These are phyloP conservation scores for Lecanicillium sp. DNA, from an alignment of 2,329 filamentous ascomycete genomes.

Conservation along the genomic window DNA sequence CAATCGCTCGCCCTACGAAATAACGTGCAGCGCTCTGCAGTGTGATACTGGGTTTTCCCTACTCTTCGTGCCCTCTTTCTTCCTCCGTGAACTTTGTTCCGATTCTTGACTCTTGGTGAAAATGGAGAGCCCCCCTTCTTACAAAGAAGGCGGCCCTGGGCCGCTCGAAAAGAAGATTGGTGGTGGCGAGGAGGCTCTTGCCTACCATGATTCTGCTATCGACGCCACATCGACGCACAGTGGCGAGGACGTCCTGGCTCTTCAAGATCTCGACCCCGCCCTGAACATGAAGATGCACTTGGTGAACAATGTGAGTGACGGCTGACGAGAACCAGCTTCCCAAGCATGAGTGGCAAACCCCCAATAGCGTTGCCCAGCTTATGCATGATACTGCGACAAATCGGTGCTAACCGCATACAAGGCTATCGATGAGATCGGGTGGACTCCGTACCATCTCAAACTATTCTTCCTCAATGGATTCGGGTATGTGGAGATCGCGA, in stretches of 20 bases:
- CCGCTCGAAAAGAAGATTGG: conserved; percentile 6
- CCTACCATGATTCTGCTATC: neutral
- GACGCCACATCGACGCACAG: conserved; percentile 12
- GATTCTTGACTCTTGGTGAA: neutral
- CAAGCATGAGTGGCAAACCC: neutral
- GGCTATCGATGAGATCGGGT: conserved; percentile 52
- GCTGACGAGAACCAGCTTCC: neutral
- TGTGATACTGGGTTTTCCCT: no score
- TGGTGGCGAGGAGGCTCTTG: conserved; percentile 3
- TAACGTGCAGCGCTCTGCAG: no score
- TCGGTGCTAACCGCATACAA: conserved; percentile 9
- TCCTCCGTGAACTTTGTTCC: no score
- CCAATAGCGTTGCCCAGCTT: neutral
- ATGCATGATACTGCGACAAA: no score
- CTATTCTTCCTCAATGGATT: conserved; percentile 56
- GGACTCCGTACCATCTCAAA: conserved; percentile 51
- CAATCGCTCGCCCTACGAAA: no score
- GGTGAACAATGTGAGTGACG: conserved; percentile 52
- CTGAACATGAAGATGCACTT: conserved; percentile 61
- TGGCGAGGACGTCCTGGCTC: conserved; percentile 44
- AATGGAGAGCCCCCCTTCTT: conserved; percentile 4
- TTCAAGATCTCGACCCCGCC: conserved; percentile 52
- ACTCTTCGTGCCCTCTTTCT: no score
- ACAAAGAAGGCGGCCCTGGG: conserved; percentile 1
- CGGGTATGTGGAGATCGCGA: conserved; percentile 24